Evolutionary conservation across 345 rosid species (phyloP), one percentile per base, ranked within the genome.

Genomic region (Lenwebbia sp.): DNA sequence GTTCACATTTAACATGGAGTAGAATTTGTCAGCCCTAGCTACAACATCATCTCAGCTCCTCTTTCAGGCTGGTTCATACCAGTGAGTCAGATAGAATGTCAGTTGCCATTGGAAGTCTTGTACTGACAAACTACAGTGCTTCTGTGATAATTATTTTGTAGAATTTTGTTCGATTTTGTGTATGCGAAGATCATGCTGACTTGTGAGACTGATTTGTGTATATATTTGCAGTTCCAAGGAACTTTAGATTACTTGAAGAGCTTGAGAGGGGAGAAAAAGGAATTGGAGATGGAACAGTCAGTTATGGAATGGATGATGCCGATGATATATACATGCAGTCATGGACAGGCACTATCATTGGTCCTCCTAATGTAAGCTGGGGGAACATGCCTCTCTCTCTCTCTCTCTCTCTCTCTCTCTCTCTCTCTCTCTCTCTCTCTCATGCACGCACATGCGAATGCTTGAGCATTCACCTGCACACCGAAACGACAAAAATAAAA

Each of bases 261-360:
- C 95, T 94, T 55, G 95, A 94, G 93, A 92, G 96, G 88, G 96
- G 96, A 19, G 96, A 94, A 90, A 94, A 91, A 88, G 91, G 99
- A 76, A 96, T 96, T 87, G 99, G 99, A 62, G 96, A 94, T 91
- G 98, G 99, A 88, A 96, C 98, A 30, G 99, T 96, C 84, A 96
- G 99, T 94, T 96, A 96, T 89, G 99, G 99, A 87, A 96, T 96
- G 99, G 99, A 96, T n/a, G 99, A 95, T 88, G 98, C 96, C 86
- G 99, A 96, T 86, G 98, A 96, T 91, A 93, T 95, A 89, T 94
- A 88, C 74, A 96, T 95, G 99, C 99, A 96, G 86, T 96, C 99
- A 19, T 96, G 99, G 96, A 94, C 94, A 22, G 95, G 96, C 87
- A 94, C 96, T 62, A 91, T 94, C 85, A 94, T 94, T 54, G 96